Base-by-base conservation (phyloP, 2,329 filamentous ascomycete genomes). In the Paramyrothecium sp. region DNA sequence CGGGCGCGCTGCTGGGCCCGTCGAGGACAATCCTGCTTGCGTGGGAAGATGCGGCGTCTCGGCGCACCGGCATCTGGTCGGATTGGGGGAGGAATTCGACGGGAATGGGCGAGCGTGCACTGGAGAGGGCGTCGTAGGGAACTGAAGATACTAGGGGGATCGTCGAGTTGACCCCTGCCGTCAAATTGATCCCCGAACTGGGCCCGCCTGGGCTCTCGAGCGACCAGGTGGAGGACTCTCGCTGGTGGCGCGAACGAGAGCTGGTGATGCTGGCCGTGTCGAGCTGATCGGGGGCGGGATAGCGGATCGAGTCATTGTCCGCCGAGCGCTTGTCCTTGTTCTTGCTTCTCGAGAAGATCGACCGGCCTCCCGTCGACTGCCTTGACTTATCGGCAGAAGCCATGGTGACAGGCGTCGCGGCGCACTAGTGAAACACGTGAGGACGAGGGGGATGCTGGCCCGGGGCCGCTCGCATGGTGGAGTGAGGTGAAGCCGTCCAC, bases 341-440 rank as follows among this genome's bases (percentile, higher is more conserved):
- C 78, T 92, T 95, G 77, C 88, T 90, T 70, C 92, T 86, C 68
- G 91, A 92, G 79, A 97, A 97, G 80, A 97, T 92, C 61, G 89
- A 91, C 71, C 87, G 89, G 69, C 82, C 82, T 67, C 78, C 77
- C 56, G 91, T 92, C 63, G 90, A 92, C 80, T 94, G 90, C 75
- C 90, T 87, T 68, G 89, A 82, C 78, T 93, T 92, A 79, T 91
- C 89, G 79, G 89, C 81, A 71, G 84, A 81, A 67, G 87, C 80
- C 85, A 86, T 85, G 68, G 64, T 59, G 52, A 56, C 57, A 54
- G 58, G 51, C 44, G 51, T 19, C 19, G 33, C n/a, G 51, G 51
- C 53, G 52, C 58, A 58, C 61, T 61, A 69, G 62, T 69, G 63
- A 67, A 68, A 71, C 63, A 69, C 63, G 69, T 69, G 66, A 66